phyloP scores from a whole-genome alignment of 2,329 filamentous ascomycete genomes.

The Ophiostoma sp. region DNA sequence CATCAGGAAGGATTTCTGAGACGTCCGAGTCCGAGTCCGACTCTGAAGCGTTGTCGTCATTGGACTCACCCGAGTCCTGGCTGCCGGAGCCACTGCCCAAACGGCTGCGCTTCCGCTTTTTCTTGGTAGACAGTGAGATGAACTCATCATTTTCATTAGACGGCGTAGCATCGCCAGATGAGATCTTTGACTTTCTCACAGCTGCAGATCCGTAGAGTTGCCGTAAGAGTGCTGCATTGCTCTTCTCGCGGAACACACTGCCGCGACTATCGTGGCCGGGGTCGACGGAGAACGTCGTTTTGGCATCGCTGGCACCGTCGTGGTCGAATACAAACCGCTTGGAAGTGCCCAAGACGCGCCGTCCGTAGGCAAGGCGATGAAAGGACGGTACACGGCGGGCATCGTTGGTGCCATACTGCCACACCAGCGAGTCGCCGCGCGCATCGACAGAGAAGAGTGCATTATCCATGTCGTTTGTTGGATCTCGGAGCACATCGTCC shows the following conservation, averaged over 20 bases:
- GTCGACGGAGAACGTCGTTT: constrained; percentile 50
- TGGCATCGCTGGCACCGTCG: constrained; percentile 43
- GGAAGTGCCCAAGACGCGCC: constrained; percentile 63
- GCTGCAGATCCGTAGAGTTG: not conserved
- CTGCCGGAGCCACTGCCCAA: not conserved
- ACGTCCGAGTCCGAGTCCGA: not conserved
- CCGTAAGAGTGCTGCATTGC: not conserved
- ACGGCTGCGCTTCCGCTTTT: not conserved
- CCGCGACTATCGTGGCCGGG: constrained; percentile 42
- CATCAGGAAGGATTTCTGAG: not conserved
- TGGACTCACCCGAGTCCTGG: not conserved
- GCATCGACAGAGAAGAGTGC: constrained; percentile 60
- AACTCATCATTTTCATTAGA: not conserved
- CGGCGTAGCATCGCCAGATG: not conserved
- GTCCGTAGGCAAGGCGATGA: constrained; percentile 61
- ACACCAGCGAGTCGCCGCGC: constrained; percentile 70
- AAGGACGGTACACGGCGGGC: constrained; percentile 68
- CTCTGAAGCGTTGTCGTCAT: not conserved
- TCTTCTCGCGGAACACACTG: constrained; percentile 37
- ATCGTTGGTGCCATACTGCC: constrained; percentile 68
- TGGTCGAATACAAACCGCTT: constrained; percentile 61
- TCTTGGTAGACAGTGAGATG: constrained; percentile 8
- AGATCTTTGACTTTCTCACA: not conserved
- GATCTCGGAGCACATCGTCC: constrained; percentile 16
- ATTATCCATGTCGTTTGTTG: constrained; percentile 19